Evolutionary conservation across 2,329 filamentous ascomycete genomes (phyloP), one percentile per base, ranked within the genome.

Genomic region (Rutstroemia sp.): DNA sequence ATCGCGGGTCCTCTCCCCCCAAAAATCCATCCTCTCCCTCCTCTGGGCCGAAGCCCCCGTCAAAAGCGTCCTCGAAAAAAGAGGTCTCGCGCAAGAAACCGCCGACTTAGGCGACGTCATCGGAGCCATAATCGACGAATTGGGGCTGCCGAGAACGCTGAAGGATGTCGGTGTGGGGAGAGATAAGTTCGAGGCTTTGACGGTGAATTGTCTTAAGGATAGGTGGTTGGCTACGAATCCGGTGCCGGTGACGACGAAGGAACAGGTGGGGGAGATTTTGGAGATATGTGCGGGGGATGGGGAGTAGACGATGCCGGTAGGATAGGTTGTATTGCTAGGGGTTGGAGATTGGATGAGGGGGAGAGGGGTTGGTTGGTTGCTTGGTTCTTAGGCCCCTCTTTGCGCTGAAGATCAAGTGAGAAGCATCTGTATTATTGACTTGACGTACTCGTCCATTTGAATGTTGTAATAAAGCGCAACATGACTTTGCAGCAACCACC

Each of bases 131-230:
- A 73, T 84, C 44, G 71, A 73, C 6, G 73, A 75, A 42, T 64
- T 84, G 17, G 78, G 73, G 0, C 71, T 84, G 75, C 79, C 80
- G n/a, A 71, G 76, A 53, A 76, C 73, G 3, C 62, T 84, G 48
- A 73, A 71, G 47, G 78, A 78, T 5, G 76, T 82, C 1, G 73
- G 75, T 0, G 73, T 84, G 2, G 72, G 72, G 0, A 70, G 70
- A 23, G 76, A 81, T 2, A 72, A 74, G 63, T 64, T 81, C 16
- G 73, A 76, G 21, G 63, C 58, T 3, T 64, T 84, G 48, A 78
- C 80, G 0, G 67, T 70, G 57, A 76, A 77, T 58, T 75, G 75
- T 59, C 64, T 83, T 61, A 67, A 73, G 3, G 78, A 83, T 66
- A 69, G 71, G 8, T 80, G 74, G 73, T 75, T 76, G 48, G 62